Conservation (phyloP, 495 filamentous ascomycete species). For the Corynascus novoguineensis region DNA sequence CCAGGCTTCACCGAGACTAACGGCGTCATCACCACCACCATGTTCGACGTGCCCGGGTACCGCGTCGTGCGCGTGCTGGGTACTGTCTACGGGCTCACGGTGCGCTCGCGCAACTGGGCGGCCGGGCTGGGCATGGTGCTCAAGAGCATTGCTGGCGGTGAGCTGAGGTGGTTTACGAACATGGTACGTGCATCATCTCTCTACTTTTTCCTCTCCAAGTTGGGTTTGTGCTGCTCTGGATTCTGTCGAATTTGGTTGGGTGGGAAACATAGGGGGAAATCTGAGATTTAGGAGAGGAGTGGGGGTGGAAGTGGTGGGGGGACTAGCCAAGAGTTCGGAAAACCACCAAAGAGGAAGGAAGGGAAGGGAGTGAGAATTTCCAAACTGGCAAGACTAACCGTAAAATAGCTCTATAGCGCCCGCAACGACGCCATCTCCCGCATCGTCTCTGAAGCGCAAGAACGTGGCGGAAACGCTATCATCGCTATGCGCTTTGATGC, state of each 20-base stretch:
- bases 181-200: conserved; percentile 26
- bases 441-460: conserved; percentile 51
- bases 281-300: not conserved
- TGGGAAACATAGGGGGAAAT: not conserved
- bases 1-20: conserved; percentile 54
- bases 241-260: not conserved
- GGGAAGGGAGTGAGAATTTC: too few relatives aligned
- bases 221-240: not conserved
- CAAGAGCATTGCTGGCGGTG: conserved; percentile 50
- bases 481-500: conserved; percentile 54
- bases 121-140: conserved; percentile 42
- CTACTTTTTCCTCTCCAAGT: not conserved
- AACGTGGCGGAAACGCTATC: conserved; percentile 55
- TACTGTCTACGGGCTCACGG: conserved; percentile 54
- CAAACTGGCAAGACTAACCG: not conserved
- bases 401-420: conserved; percentile 44
- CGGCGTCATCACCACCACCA: conserved; percentile 52
- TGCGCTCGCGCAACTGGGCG: conserved; percentile 50
- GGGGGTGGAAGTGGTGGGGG: not conserved
- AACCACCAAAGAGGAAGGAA: too few relatives aligned
- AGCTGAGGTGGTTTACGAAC: conserved; percentile 53
- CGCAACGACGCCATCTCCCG: conserved; percentile 52
- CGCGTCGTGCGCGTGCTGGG: conserved; percentile 53
- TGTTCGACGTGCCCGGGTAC: conserved; percentile 52
- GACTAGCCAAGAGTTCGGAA: too few relatives aligned